Base-by-base conservation (phyloP, 768 basidiomycete species). In the Lentinus brumalis region DNA sequence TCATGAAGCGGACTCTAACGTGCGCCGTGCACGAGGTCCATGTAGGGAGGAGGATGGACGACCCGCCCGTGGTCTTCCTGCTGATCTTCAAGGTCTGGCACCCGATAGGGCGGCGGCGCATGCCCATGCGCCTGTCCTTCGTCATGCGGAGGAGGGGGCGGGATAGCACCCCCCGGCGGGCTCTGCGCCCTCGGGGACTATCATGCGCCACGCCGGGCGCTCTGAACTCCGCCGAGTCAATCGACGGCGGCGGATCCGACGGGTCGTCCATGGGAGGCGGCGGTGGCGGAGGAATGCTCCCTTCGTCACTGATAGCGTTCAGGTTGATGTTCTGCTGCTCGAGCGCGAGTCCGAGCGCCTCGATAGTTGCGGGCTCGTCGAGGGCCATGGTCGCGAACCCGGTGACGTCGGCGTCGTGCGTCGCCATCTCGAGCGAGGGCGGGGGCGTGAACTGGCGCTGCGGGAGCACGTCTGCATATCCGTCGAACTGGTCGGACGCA, bases 261-360 rank as follows among this genome's bases (percentile, higher is more conserved):
- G 92, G 92, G 72, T 94, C 92, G 67, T 94, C 92, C 78, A 93
- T 82, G 38, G 87, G 86, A 16, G 88, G 88, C 0, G 91, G 91
- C 5, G 92, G 92, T 0, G 89, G 91, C 21, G 61, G 61, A 1
- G 81, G 85, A 26, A 77, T 41, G 31, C 32, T 32, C 3, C 46
- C 58, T 0, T 21, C 64, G 35, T 65, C 26, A 66, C 67, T 51
- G 26, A 30, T 21, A 4, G 32, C 8, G 39, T 38, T 53, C 14
- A 40, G 52, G 21, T 26, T 73, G 69, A 50, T 68, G 70, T 58
- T 59, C 59, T 73, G 72, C 50, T 80, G 82, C 50, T 86, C 86
- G 38, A 87, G 75, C 14, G 83, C 83, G 46, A 91, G 69, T 44
- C 80, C 83, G 46, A 92, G 72, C 2, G 81, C 82, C 64, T 86